These are phyloP conservation scores for Pterulicium gracile DNA, from an alignment of 1,284 basidiomycete genomes.

Conservation along the genomic window DNA sequence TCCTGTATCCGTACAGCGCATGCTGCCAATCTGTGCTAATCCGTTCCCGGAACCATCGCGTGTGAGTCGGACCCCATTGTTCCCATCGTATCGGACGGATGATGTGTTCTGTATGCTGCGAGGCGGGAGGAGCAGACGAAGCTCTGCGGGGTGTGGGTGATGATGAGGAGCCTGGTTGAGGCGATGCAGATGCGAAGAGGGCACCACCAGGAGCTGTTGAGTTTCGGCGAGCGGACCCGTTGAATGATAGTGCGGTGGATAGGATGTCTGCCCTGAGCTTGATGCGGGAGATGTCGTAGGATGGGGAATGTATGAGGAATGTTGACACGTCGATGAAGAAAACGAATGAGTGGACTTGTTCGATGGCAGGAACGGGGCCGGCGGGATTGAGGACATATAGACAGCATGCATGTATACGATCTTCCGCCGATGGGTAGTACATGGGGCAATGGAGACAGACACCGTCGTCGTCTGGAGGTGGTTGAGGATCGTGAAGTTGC, in stretches of 20 bases:
- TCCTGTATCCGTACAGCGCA: conserved; percentile 37
- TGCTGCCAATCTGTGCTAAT: conserved; percentile 41
- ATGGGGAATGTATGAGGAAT: conserved; percentile 21
- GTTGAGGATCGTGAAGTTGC: not conserved
- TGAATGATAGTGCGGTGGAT: too few species aligned
- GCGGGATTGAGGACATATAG: conserved; percentile 25
- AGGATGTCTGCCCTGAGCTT: too few species aligned
- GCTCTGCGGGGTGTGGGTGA: conserved; percentile 10
- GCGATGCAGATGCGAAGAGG: conserved; percentile 1
- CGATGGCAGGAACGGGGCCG: conserved; percentile 11
- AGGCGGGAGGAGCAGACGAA: conserved; percentile 4
- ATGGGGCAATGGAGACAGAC: conserved; percentile 9
- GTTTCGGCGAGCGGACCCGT: not conserved
- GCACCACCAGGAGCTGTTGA: not conserved
- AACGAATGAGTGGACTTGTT: conserved; percentile 31
- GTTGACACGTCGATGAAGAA: conserved; percentile 36
- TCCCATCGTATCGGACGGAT: conserved; percentile 27
- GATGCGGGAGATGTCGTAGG: conserved; percentile 12
- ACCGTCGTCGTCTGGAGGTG: not conserved
- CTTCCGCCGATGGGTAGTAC: conserved; percentile 30
- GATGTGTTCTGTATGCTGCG: not conserved
- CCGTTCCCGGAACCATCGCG: conserved; percentile 38
- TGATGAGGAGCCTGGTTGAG: conserved; percentile 4
- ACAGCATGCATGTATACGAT: conserved; percentile 37
- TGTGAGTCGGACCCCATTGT: conserved; percentile 36